These are phyloP conservation scores for Vitis hybrid DNA, from an alignment of 177 flowering plant genomes.

Conservation along the genomic window DNA sequence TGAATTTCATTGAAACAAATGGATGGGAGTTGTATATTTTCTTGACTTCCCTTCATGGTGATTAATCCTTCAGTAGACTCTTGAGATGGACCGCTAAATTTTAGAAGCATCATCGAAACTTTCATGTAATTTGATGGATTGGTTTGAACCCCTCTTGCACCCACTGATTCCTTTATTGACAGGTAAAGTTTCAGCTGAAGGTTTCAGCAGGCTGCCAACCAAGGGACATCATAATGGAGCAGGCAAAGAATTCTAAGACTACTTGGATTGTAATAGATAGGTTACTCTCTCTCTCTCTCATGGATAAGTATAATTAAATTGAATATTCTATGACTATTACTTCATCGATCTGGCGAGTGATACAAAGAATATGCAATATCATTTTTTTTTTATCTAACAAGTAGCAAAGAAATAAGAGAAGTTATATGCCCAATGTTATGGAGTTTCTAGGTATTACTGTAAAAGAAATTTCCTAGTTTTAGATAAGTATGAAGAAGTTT, in stretches of 20 bases:
- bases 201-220: slow-evolving; percentile 30
- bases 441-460: neutral
- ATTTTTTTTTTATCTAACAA: neutral
- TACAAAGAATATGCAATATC: neutral
- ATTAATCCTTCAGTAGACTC: no score
- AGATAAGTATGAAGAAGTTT: neutral
- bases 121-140: no score
- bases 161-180: slow-evolving; percentile 1
- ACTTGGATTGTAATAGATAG: slow-evolving; percentile 41
- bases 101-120: no score
- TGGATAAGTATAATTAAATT: no score
- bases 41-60: no score
- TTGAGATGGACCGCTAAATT: no score
- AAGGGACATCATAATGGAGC: slow-evolving; percentile 21
- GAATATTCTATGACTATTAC: neutral
- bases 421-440: neutral
- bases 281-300: slow-evolving; percentile 12
- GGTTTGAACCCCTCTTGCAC: no score
- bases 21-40: no score
- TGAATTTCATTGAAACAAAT: no score
- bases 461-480: neutral
- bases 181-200: slow-evolving; percentile 40
- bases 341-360: neutral
- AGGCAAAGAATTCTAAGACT: slow-evolving; percentile 27
- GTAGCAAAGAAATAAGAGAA: no score